phyloP scores from a whole-genome alignment of 306 rosid genomes.

The Arachis stenosperma region DNA sequence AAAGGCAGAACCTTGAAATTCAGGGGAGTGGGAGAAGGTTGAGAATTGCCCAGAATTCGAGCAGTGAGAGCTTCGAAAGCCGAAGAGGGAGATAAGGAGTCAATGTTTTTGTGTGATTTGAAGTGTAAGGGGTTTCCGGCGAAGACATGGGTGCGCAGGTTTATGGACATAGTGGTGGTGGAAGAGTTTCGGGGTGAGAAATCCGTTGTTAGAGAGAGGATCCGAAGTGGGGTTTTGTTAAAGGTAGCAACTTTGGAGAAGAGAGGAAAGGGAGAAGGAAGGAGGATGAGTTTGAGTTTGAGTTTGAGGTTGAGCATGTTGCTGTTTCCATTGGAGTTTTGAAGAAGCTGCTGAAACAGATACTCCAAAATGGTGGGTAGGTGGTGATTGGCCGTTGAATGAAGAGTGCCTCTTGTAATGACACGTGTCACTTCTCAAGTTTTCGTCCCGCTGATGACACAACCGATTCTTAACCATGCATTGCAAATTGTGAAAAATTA shows the following conservation, averaged over 20 bases:
- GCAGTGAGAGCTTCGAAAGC: conserved; percentile 68
- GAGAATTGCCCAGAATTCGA: conserved; percentile 48
- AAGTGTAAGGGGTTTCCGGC: conserved; percentile 64
- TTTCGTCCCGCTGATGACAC: not conserved
- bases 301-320: conserved; percentile 12
- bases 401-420: not conserved
- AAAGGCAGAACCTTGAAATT: conserved; percentile 76
- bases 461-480: not conserved
- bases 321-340: conserved; percentile 24
- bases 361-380: not conserved
- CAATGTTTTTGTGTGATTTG: conserved; percentile 52
- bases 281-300: conserved; percentile 31
- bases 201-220: conserved; percentile 12
- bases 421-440: conserved; percentile 36
- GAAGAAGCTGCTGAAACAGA: not conserved
- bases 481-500: not conserved
- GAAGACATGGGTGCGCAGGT: conserved; percentile 59
- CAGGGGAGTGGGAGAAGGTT: conserved; percentile 47
- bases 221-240: conserved; percentile 22
- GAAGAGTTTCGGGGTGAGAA: conserved; percentile 20
- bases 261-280: conserved; percentile 37
- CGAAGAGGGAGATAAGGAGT: conserved; percentile 59
- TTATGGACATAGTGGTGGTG: conserved; percentile 58
- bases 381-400: conserved; percentile 28
- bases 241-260: conserved; percentile 30